A percentile compares a stretch with the other conserved stretches of the same genome.
Evolutionary conservation across 2,329 filamentous ascomycete genomes (phyloP).

Genomic region (Bertia moriformis): DNA sequence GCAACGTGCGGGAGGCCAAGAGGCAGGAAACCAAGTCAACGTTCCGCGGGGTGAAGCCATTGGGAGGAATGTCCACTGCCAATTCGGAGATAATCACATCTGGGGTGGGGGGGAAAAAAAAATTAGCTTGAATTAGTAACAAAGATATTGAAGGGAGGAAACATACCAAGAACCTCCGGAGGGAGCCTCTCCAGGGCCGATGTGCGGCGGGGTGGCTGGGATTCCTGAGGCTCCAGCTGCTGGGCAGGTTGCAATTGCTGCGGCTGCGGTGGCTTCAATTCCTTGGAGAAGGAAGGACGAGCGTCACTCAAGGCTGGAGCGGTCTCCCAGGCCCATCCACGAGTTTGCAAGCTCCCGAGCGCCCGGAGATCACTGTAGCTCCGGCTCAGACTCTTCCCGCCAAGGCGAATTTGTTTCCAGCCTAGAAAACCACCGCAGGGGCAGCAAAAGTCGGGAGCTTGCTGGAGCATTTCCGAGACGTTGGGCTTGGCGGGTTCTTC

Average conservation of each 20-base stretch:
- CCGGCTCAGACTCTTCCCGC: slow-evolving; percentile 41
- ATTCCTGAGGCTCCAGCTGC: not conserved
- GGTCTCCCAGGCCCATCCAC: slow-evolving; percentile 28
- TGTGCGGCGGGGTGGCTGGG: not conserved
- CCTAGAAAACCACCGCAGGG: slow-evolving; percentile 41
- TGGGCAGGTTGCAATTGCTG: not conserved
- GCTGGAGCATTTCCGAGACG: not conserved
- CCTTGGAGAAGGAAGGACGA: slow-evolving; percentile 16
- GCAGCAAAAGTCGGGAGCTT: slow-evolving; percentile 31
- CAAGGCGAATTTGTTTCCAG: slow-evolving; percentile 47
- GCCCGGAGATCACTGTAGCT: slow-evolving; percentile 45
- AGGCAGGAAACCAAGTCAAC: slow-evolving; percentile 64
- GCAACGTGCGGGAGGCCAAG: slow-evolving; percentile 60
- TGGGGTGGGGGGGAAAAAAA: slow-evolving; percentile 21
- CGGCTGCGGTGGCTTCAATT: slow-evolving; percentile 6
- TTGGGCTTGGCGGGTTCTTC: slow-evolving; percentile 6
- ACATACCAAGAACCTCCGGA: not conserved
- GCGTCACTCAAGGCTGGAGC: slow-evolving; percentile 14
- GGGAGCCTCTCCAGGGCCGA: not conserved
- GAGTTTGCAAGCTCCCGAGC: slow-evolving; percentile 21
- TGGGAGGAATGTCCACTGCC: slow-evolving; percentile 58
- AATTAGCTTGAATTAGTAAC: too few species aligned
- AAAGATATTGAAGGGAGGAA: too few species aligned
- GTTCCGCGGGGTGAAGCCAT: slow-evolving; percentile 63
- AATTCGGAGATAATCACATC: slow-evolving; percentile 63